phyloP scores from a whole-genome alignment of 192 early-diverging fungal species.

The Pilaira anomala region DNA sequence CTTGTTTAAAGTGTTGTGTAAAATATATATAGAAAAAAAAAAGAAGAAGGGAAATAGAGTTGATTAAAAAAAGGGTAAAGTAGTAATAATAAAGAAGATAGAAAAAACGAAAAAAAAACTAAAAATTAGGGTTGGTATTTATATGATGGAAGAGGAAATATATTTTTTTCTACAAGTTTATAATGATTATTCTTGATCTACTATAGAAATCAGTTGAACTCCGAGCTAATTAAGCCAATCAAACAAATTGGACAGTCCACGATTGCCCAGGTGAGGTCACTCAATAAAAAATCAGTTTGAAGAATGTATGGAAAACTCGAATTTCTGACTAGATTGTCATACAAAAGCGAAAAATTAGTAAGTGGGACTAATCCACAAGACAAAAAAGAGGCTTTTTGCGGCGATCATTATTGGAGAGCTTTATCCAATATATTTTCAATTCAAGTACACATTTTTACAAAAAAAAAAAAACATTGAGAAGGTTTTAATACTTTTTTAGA shows the following conservation, averaged over 20 bases:
- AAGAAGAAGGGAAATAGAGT: neutral
- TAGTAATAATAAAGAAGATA: neutral
- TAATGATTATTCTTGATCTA: constrained; percentile 2
- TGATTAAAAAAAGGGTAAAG: neutral
- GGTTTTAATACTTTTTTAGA: no score
- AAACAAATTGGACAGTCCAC: neutral
- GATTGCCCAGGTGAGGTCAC: neutral
- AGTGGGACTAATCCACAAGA: no score
- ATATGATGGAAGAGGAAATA: neutral
- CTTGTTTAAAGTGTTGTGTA: neutral
- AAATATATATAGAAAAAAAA: neutral
- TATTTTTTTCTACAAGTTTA: neutral
- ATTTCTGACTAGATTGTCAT: neutral
- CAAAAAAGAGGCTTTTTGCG: no score
- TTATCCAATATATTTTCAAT: no score
- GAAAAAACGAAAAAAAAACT: neutral
- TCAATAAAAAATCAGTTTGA: neutral
- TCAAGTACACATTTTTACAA: no score
- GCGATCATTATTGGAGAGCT: no score
- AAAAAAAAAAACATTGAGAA: no score
- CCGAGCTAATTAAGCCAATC: neutral
- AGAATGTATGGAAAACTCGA: constrained; percentile 1
- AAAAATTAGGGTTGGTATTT: no score
- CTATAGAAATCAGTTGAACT: neutral
- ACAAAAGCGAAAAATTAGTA: no score